Conservation (phyloP, 257 asterid species). For the Plantago ovata region DNA sequence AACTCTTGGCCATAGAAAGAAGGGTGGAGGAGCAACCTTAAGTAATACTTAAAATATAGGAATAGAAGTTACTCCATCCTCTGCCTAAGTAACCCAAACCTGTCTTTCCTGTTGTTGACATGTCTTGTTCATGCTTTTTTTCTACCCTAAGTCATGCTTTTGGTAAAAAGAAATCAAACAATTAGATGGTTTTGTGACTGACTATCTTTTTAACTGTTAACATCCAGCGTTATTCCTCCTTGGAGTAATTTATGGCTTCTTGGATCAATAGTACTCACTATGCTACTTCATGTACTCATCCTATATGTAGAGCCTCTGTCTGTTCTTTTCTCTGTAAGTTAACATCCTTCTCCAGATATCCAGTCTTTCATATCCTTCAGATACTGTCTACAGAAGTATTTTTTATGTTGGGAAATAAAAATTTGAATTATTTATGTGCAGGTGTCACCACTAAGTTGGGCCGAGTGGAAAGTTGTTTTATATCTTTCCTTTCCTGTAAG, state of each 20-base stretch:
- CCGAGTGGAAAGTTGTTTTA: conserved; percentile 81
- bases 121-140: not conserved
- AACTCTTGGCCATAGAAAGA: no score
- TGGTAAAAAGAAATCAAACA: conserved; percentile 1
- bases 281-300: conserved; percentile 83
- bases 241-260: conserved; percentile 99
- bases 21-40: no score
- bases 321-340: conserved; percentile 85
- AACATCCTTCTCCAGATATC: not conserved
- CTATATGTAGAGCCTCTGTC: conserved; percentile 86
- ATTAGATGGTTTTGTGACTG: conserved; percentile 17
- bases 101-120: no score
- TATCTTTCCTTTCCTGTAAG: conserved; percentile 98
- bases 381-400: not conserved
- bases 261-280: conserved; percentile 81
- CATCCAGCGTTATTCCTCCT: conserved; percentile 73
- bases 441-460: conserved; percentile 92
- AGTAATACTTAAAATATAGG: no score
- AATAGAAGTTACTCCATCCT: no score
- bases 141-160: conserved; percentile 7
- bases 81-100: no score
- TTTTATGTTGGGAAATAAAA: conserved; percentile 9
- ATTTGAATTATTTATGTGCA: conserved; percentile 23
- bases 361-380: conserved; percentile 15
- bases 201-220: conserved; percentile 16